phyloP scores from a whole-genome alignment of 371 early-diverging fungal species.

The Saksenaea vasiformis region DNA sequence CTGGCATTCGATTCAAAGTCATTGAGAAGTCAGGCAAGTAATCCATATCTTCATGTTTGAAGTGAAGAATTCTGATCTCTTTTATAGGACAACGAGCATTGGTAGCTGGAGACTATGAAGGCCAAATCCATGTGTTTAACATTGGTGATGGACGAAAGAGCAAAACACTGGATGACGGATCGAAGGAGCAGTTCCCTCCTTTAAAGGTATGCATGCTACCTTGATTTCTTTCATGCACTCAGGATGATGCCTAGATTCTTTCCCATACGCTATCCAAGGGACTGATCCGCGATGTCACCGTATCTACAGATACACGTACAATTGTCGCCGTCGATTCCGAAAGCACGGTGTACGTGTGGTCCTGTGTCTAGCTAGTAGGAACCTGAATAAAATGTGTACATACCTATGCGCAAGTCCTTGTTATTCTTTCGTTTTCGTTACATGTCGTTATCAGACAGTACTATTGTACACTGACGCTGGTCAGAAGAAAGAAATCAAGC shows the following conservation, averaged over 20 bases:
- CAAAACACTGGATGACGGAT: conserved; percentile 31
- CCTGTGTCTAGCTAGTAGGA: not conserved
- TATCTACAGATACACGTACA: conserved; percentile 29
- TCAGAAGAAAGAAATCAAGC: too few species aligned
- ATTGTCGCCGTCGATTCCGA: conserved; percentile 41
- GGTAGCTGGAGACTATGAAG: conserved; percentile 47
- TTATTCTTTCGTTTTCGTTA: too few species aligned
- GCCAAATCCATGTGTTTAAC: conserved; percentile 40
- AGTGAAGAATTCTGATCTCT: not conserved
- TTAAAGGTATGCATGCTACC: conserved; percentile 20
- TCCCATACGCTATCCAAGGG: conserved; percentile 31
- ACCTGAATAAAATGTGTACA: too few species aligned
- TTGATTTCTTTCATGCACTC: not conserved
- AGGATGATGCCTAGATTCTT: conserved; percentile 22
- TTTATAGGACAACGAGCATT: conserved; percentile 28
- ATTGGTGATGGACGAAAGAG: conserved; percentile 35
- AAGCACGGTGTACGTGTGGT: conserved; percentile 44
- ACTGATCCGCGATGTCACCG: conserved; percentile 41
- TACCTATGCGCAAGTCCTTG: too few species aligned
- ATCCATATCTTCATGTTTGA: not conserved
- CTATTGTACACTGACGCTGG: too few species aligned
- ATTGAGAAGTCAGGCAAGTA: conserved; percentile 30
- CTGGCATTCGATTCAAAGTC: conserved; percentile 39
- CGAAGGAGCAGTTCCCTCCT: conserved; percentile 32
- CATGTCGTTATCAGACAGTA: too few species aligned